A percentile compares a stretch with the other conserved stretches of the same genome.
phyloP scores from a whole-genome alignment of 805 yeast species.

The Brettanomyces anomalus region DNA sequence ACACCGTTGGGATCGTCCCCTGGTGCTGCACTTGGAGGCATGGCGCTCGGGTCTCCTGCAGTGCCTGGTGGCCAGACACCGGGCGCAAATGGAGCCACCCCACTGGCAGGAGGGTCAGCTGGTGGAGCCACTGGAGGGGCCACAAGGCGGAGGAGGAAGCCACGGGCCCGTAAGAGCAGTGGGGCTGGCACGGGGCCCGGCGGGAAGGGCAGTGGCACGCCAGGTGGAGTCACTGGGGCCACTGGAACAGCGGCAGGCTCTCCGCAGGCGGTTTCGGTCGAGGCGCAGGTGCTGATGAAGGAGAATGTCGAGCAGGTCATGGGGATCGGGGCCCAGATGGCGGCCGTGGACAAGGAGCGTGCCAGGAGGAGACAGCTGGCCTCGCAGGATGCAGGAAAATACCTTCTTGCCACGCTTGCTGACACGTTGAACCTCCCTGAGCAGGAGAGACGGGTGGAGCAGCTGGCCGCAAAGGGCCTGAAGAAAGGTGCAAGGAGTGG shows the following conservation, averaged over 20 bases:
- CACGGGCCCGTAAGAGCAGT: not conserved
- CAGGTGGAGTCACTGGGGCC: no score
- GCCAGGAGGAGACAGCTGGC: slow-evolving; percentile 39
- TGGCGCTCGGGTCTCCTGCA: no score
- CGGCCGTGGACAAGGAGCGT: slow-evolving; percentile 30
- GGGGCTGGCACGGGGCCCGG: not conserved
- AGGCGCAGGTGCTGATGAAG: slow-evolving; percentile 21
- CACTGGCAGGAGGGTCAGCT: not conserved
- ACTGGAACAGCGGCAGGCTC: slow-evolving; percentile 3
- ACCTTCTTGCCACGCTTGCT: slow-evolving; percentile 42
- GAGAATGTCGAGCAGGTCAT: slow-evolving; percentile 22
- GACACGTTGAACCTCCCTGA: slow-evolving; percentile 40
- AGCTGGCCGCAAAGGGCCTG: not conserved
- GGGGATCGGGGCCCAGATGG: slow-evolving; percentile 21
- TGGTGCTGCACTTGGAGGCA: no score
- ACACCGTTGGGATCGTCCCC: not conserved
- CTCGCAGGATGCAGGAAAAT: slow-evolving; percentile 35
- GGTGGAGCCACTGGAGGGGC: not conserved
- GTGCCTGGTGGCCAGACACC: no score
- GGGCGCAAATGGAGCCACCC: no score
- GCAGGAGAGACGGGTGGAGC: slow-evolving; percentile 20
- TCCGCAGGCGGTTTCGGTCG: slow-evolving; percentile 14
- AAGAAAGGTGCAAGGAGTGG: not conserved
- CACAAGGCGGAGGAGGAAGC: not conserved
- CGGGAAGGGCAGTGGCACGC: slow-evolving; percentile 1